Evolutionary conservation across 176 grass and related monocot genomes (phyloP).

Genomic region (Musa troglodytarum): DNA sequence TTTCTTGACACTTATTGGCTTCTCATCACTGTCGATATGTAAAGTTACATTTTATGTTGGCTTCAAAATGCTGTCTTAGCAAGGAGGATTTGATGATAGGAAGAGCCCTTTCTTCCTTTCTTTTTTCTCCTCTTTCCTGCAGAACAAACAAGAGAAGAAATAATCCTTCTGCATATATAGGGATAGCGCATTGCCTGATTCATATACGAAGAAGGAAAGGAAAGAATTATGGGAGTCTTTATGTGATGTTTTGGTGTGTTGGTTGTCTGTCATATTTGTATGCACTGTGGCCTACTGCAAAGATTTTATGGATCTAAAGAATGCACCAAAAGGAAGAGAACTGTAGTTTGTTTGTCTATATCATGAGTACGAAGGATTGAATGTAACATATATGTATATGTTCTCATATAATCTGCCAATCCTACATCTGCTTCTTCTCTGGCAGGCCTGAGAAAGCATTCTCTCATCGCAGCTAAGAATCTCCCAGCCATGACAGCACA

Average conservation of each 20-base stretch:
- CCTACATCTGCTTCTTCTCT: not conserved
- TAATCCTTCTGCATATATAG: too few species aligned
- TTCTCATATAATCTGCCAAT: not conserved
- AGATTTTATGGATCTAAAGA: too few species aligned
- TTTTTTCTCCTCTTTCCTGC: not conserved
- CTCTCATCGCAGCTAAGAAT: constrained; percentile 6
- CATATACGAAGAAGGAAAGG: not conserved
- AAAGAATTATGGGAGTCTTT: not conserved
- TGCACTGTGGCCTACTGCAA: too few species aligned
- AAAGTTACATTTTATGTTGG: constrained; percentile 19
- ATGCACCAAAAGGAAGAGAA: too few species aligned
- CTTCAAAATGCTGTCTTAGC: constrained; percentile 10
- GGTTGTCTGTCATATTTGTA: too few species aligned
- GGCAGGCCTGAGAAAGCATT: not conserved
- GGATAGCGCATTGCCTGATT: too few species aligned
- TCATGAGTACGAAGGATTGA: too few species aligned
- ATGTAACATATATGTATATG: not conserved
- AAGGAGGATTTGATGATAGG: not conserved
- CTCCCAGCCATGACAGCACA: constrained; percentile 10
- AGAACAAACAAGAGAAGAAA: too few species aligned
- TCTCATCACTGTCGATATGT: constrained; percentile 15
- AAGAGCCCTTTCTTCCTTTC: not conserved
- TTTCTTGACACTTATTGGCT: not conserved
- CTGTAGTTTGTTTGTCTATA: too few species aligned
- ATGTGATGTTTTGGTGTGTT: not conserved